Evolutionary conservation across 257 asterid species (phyloP).

Genomic region (Nicotiana paniculata): DNA sequence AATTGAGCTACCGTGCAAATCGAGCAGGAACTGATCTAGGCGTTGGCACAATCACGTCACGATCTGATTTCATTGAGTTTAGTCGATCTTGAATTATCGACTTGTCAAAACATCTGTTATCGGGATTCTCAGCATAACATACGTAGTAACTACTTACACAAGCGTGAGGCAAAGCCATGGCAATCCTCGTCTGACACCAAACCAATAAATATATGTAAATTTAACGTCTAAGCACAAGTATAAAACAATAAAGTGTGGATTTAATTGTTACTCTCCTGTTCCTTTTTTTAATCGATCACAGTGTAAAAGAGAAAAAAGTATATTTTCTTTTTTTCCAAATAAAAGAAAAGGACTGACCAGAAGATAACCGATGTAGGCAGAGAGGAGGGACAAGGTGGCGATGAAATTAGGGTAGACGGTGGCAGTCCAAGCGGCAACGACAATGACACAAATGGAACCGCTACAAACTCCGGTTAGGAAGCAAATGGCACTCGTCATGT

Average conservation of each 20-base stretch:
- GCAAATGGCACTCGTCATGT: conserved; percentile 87
- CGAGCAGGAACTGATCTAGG: conserved; percentile 66
- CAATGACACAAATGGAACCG: conserved; percentile 80
- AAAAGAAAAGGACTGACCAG: conserved; percentile 46
- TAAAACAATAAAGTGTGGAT: neutral
- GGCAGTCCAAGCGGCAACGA: conserved; percentile 76
- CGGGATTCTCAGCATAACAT: conserved; percentile 91
- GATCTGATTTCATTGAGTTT: conserved; percentile 45
- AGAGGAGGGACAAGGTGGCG: conserved; percentile 59
- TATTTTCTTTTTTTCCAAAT: conserved; percentile 15
- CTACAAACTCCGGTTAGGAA: conserved; percentile 92
- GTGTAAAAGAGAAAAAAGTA: neutral
- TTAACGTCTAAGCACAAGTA: neutral
- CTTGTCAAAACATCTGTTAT: conserved; percentile 53
- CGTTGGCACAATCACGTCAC: conserved; percentile 50
- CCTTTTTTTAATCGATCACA: too few species aligned
- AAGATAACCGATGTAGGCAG: conserved; percentile 89
- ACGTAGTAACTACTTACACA: conserved; percentile 93
- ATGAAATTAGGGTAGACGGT: conserved; percentile 60
- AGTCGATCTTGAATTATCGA: conserved; percentile 51
- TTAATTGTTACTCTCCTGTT: too few species aligned
- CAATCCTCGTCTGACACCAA: conserved; percentile 78
- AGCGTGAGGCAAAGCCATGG: conserved; percentile 97
- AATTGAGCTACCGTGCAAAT: conserved; percentile 37
- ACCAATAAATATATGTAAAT: conserved; percentile 9